Conservation (phyloP, 805 yeast genomes). For the Ogataea naganishii region DNA sequence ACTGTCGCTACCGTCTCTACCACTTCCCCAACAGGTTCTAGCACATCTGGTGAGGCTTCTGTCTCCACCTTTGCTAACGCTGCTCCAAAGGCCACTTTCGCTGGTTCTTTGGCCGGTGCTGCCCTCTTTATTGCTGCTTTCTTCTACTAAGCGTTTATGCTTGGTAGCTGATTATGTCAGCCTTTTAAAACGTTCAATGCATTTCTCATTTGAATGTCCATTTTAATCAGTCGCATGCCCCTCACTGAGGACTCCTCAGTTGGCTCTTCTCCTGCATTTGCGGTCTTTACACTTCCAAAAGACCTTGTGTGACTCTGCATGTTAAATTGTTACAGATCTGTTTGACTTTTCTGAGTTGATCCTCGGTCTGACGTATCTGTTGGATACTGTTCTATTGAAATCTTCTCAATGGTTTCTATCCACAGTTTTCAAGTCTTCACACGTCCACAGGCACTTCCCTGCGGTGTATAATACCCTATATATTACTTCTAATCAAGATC, state of each 20-base stretch:
- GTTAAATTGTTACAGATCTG: conserved; percentile 2
- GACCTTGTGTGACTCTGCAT: conserved; percentile 1
- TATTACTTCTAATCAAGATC: too few relatives aligned
- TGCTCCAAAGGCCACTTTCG: conserved; percentile 14
- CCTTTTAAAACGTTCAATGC: not conserved
- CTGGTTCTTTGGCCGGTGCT: conserved; percentile 17
- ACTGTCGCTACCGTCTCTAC: conserved; percentile 8
- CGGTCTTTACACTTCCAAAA: not conserved
- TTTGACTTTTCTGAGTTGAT: conserved; percentile 2
- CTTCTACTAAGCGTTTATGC: conserved; percentile 9
- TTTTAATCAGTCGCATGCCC: too few relatives aligned
- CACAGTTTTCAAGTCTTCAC: too few relatives aligned
- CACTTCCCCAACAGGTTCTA: conserved; percentile 7
- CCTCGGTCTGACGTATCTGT: conserved; percentile 7
- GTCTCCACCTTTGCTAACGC: conserved; percentile 13
- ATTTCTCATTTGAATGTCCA: too few relatives aligned
- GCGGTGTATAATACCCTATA: too few relatives aligned
- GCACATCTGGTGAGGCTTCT: conserved; percentile 8
- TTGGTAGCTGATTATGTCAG: conserved; percentile 1
- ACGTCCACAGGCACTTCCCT: too few relatives aligned
- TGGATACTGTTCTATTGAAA: too few relatives aligned
- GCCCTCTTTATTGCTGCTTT: conserved; percentile 14
- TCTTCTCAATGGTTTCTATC: too few relatives aligned
- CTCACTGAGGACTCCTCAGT: too few relatives aligned
- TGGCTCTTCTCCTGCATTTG: conserved; percentile 1